Conservation (phyloP, 2,329 filamentous ascomycete genomes). For the Thielaviopsis musarum region DNA sequence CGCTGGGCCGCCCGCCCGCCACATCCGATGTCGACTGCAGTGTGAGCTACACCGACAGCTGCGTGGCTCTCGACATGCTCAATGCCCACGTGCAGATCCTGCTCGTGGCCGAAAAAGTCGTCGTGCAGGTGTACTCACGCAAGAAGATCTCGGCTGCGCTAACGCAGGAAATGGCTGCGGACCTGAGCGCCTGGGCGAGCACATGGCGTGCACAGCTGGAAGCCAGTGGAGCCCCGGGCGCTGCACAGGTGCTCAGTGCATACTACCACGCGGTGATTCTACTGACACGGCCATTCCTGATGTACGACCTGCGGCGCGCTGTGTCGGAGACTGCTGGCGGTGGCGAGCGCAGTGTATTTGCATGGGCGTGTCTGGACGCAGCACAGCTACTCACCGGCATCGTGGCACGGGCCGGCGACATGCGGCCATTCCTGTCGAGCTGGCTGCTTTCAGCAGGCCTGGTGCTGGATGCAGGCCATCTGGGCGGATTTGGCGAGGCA, state of each 20-base stretch:
- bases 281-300: conserved; percentile 36
- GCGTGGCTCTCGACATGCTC: conserved; percentile 27
- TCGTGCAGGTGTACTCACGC: conserved; percentile 35
- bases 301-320: conserved; percentile 29
- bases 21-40: conserved; percentile 38
- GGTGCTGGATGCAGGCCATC: background rate
- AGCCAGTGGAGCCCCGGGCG: conserved; percentile 22
- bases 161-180: conserved; percentile 35
- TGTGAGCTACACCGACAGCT: conserved; percentile 20
- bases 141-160: conserved; percentile 35
- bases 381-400: background rate
- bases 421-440: background rate
- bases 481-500: background rate
- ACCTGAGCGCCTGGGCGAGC: conserved; percentile 34
- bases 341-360: background rate
- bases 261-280: conserved; percentile 43
- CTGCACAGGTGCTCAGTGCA: conserved; percentile 33
- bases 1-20: conserved; percentile 36
- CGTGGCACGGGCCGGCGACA: too few relatives aligned
- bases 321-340: background rate
- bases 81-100: conserved; percentile 37
- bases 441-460: background rate
- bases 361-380: background rate
- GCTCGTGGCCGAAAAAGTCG: conserved; percentile 31
- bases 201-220: conserved; percentile 29